Base-by-base conservation (phyloP, 257 asterid species). In the Eustoma russellianum region DNA sequence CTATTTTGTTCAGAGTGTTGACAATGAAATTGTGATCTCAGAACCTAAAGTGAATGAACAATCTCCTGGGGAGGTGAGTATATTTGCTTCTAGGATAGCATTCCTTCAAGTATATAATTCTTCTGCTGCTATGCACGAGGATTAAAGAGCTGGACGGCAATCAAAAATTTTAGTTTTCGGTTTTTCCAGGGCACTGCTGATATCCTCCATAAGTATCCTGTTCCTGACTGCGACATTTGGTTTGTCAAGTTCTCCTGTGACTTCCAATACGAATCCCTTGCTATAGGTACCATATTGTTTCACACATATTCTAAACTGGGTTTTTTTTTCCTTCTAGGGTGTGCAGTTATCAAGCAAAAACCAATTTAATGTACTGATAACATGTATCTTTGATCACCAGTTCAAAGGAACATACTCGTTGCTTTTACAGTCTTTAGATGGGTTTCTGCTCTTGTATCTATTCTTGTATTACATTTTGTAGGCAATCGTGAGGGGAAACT, bases 161-260 rank as follows among this genome's bases (percentile, higher is more conserved):
- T 3, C 28, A 19, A 19, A 1, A 5, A 11, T 38, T 38, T 6
- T 38, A 38, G 43, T 38, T 38, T 5, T 38, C 6, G 12, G 43
- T 66, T 56, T 19, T 45, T 75, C 62, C 77, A 91, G 98, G 98
- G 98, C 53, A 78, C 95, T 35, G 81, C 75, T 63, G 98, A 92
- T 71, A 60, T 92, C 73, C 98, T 92, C 61, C 97, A 92, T 70
- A 92, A 82, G 68, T 92, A 88, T 68, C 97, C 98, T 10, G 97
- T 87, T 66, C 98, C 98, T 0, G 98, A 91, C 50, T 86, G 95
- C 60, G 98, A 91, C 72, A 91, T 91, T 57, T 91, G 98, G 98
- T 91, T 91, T 66, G 87, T 91, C 79, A 91, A 90, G 73, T 87
- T 86, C 66, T 91, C 98, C 30, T 92, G 90, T 55, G 97, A 92